Base-by-base conservation (phyloP, 148 eudicot species). In the Vaccinium myrtillus region DNA sequence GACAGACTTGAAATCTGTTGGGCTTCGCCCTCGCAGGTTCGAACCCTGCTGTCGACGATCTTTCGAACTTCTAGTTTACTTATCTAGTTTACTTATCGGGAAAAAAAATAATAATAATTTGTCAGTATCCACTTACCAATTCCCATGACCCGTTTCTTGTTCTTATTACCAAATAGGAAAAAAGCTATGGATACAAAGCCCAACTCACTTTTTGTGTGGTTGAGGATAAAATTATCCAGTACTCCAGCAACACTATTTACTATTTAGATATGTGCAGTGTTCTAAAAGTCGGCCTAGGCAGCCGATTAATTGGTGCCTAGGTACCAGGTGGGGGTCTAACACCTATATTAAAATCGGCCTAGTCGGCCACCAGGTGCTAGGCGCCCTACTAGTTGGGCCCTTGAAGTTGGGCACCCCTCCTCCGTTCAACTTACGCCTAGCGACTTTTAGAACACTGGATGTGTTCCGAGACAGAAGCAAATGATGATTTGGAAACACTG, bases 11-110 rank as follows among this genome's bases (percentile, higher is more conserved):
- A 92, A 92, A 91, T 91, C 93, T 92, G 92, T 92, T 92, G 96
- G 99, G 97, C 94, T 92, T 87, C 87, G 97, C 97, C 93, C 94
- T 95, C 91, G 98, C 97, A 94, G 96, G 98, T 95, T 95, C 95
- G 98, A 94, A 92, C 94, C 96, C 98, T 95, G 98, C 96, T 94
- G 98, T 95, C 94, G 95, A 95, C 97, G 92, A 8, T 39, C 21
- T 36, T 36, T n/a, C n/a, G n/a, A n/a, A n/a, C n/a, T n/a, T n/a
- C n/a, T n/a, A n/a, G n/a, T n/a, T n/a, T n/a, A n/a, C n/a, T n/a
- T n/a, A n/a, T n/a, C n/a, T n/a, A n/a, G n/a, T n/a, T n/a, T n/a
- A n/a, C n/a, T n/a, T n/a, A n/a, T n/a, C n/a, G n/a, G n/a, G n/a
- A n/a, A n/a, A n/a, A n/a, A n/a, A n/a, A n/a, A n/a, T n/a, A n/a